phyloP scores from a whole-genome alignment of 805 yeast species.

The Wilhelminamyces savonicus region DNA sequence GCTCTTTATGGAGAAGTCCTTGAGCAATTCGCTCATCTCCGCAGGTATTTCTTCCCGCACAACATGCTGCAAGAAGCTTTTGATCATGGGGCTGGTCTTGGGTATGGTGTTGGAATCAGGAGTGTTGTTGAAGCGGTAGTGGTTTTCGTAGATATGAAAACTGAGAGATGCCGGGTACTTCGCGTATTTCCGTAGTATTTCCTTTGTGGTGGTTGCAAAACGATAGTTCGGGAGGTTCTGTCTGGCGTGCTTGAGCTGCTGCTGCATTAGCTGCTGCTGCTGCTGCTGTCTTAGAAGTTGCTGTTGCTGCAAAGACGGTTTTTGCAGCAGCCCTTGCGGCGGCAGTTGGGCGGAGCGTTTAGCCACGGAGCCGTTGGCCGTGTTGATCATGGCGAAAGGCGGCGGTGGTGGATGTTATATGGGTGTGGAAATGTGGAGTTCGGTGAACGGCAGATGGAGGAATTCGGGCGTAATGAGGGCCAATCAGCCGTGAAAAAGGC shows the following conservation, averaged over 20 bases:
- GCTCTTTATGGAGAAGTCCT: slow-evolving; percentile 76
- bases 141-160: slow-evolving; percentile 87
- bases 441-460: too few relatives aligned
- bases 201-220: slow-evolving; percentile 67
- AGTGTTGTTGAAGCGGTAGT: slow-evolving; percentile 84
- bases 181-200: slow-evolving; percentile 69
- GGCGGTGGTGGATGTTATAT: too few relatives aligned
- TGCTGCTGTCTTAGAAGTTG: slow-evolving; percentile 19
- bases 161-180: slow-evolving; percentile 75
- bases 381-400: too few relatives aligned
- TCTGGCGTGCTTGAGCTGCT: slow-evolving; percentile 11
- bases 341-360: too few relatives aligned
- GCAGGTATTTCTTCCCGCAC: slow-evolving; percentile 82
- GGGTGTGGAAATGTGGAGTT: too few relatives aligned
- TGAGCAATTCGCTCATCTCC: slow-evolving; percentile 80
- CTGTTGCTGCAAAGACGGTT: slow-evolving; percentile 31
- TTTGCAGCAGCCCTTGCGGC: slow-evolving; percentile 5
- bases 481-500: too few relatives aligned
- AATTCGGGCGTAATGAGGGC: too few relatives aligned
- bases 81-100: slow-evolving; percentile 67
- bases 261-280: slow-evolving; percentile 14
- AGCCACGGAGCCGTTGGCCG: too few relatives aligned
- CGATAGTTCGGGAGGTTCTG: slow-evolving; percentile 34
- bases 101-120: slow-evolving; percentile 76
- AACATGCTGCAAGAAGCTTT: slow-evolving; percentile 73